phyloP scores from a whole-genome alignment of 1,284 basidiomycete genomes.

The Ganoderma multipileum region DNA sequence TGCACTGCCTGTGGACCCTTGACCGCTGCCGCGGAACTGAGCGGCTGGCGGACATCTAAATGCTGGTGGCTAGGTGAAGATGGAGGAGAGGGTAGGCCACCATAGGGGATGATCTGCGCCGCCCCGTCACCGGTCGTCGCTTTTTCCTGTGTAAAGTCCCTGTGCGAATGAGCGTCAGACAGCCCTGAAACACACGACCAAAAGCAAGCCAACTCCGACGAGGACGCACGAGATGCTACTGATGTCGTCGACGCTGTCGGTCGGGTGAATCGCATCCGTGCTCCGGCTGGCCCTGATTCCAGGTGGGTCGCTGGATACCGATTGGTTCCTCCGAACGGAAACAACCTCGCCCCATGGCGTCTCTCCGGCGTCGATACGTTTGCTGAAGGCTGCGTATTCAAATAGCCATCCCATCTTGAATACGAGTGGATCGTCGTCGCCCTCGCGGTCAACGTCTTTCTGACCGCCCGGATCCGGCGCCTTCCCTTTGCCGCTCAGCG shows the following conservation, averaged over 20 bases:
- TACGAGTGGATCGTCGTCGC: constrained; percentile 40
- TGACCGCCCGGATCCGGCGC: constrained; percentile 7
- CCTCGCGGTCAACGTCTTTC: constrained; percentile 17
- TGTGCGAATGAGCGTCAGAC: constrained; percentile 24
- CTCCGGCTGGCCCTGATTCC: neutral
- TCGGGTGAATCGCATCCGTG: neutral
- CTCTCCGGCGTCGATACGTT: constrained; percentile 53
- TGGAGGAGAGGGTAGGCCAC: constrained; percentile 22
- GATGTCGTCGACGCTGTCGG: constrained; percentile 22
- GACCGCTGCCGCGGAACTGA: neutral
- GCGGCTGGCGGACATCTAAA: neutral
- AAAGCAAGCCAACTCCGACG: constrained; percentile 3
- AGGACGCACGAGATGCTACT: constrained; percentile 35
- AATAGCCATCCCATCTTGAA: constrained; percentile 46
- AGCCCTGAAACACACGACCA: constrained; percentile 3
- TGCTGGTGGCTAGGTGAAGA: constrained; percentile 10
- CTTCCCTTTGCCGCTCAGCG: constrained; percentile 9
- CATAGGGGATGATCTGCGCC: constrained; percentile 19
- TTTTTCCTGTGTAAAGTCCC: constrained; percentile 34
- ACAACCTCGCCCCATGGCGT: constrained; percentile 17
- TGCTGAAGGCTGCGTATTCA: constrained; percentile 52
- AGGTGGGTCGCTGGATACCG: neutral
- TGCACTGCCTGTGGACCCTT: constrained; percentile 3
- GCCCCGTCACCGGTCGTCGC: constrained; percentile 16
- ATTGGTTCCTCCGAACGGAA: neutral